Evolutionary conservation across 2,329 filamentous ascomycete genomes (phyloP), one percentile per base, ranked within the genome.

Genomic region (Botrytis sinoallii): DNA sequence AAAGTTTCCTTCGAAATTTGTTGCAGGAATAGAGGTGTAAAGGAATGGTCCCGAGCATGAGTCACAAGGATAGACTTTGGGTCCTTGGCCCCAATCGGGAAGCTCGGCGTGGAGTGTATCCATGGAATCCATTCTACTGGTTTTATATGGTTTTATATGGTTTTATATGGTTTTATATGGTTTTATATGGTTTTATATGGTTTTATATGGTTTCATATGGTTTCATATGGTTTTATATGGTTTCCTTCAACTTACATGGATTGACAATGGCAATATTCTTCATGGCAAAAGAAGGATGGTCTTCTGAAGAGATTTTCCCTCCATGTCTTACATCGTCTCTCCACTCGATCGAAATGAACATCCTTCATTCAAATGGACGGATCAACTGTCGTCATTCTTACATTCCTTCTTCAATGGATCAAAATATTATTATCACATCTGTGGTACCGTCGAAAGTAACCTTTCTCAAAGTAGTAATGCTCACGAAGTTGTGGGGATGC

Each of bases 391-490:
- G 32, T 64, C 9, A 22, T 42, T 22, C 12, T 22, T n/a, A 12
- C 3, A 4, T 14, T 22, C 12, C 16, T 67, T 38, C 35, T n/a
- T 18, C 10, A 38, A 42, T n/a, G 40, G 16, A 44, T 29, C 40
- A 32, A 29, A 46, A 64, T 5, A 40, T 46, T 44, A 12, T 22
- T 7, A 10, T 68, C 35, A 42, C 32, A 35, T 3, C 40, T 57
- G 9, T 6, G 16, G 16, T 70, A n/a, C 35, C 10, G 16, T 22
- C n/a, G 12, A 57, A 35, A 57, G 38, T 9, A 68, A 57, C 48
- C 35, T 68, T 68, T 57, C 66, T 57, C n/a, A 68, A 68, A 68
- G 66, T 68, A 68, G 66, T 68, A 68, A 68, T 68, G 38, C 48
- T 68, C 35, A 68, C 66, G 66, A 68, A 57, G 35, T 32, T 68